A percentile compares a stretch with the other conserved stretches of the same genome.
Conservation (phyloP, 2,329 filamentous ascomycete genomes). For the Claviceps sorghi region DNA sequence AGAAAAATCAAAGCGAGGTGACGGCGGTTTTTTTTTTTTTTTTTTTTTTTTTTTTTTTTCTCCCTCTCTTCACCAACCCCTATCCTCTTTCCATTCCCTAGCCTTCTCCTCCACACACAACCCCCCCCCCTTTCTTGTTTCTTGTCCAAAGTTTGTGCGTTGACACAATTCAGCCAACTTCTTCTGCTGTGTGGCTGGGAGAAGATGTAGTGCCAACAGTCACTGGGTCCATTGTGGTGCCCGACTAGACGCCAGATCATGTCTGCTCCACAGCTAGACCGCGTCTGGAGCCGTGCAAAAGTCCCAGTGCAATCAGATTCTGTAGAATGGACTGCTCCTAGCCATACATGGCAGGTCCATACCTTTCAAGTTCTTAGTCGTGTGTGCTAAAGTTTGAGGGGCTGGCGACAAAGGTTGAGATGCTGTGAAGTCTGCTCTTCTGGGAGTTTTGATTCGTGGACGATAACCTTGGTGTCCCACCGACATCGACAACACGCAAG, state of each 20-base stretch:
- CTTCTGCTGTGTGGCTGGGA: too few species aligned
- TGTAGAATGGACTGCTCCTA: neutral
- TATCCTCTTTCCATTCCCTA: too few species aligned
- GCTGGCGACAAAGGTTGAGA: neutral
- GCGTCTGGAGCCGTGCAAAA: neutral
- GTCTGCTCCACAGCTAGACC: too few species aligned
- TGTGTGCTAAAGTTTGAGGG: neutral
- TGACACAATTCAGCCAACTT: too few species aligned
- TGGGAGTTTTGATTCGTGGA: too few species aligned
- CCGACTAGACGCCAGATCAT: too few species aligned
- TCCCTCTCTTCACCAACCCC: too few species aligned
- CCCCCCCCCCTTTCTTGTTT: too few species aligned
- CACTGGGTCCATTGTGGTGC: neutral
- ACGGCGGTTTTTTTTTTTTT: neutral
- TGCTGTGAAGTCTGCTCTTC: neutral
- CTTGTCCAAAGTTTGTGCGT: neutral
- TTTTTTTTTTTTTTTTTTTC: too few species aligned
- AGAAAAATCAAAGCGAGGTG: neutral
- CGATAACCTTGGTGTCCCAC: too few species aligned
- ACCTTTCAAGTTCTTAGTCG: neutral
- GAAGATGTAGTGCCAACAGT: neutral
- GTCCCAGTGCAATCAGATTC: neutral
- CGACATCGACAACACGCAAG: too few species aligned
- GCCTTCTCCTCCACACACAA: too few species aligned
- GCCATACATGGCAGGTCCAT: neutral